A percentile compares a stretch with the other conserved stretches of the same genome.
These are phyloP conservation scores for Fallopia convolvulus DNA, from an alignment of 148 eudicot genomes.

Conservation along the genomic window DNA sequence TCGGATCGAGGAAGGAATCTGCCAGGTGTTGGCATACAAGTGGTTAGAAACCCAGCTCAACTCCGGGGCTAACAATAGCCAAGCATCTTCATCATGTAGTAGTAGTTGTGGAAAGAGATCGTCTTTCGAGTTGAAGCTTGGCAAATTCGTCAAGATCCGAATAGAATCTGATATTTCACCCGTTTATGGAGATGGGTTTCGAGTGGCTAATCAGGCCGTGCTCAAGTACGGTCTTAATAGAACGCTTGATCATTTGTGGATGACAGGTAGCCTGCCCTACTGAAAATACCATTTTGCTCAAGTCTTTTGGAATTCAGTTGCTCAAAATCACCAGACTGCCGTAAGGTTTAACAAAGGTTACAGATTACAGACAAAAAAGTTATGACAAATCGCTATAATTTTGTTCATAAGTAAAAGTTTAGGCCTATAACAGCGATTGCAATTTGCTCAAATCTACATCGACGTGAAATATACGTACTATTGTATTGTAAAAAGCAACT, in stretches of 20 bases:
- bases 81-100: conserved; percentile 23
- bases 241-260: conserved; percentile 59
- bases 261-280: conserved; percentile 62
- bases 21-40: conserved; percentile 90
- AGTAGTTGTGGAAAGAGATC: conserved; percentile 30
- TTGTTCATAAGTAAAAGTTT: neutral
- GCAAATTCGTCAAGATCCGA: conserved; percentile 65
- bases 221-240: conserved; percentile 49
- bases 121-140: conserved; percentile 62
- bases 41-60: conserved; percentile 71
- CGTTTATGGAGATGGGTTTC: conserved; percentile 65
- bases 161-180: conserved; percentile 69
- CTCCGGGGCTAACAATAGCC: conserved; percentile 21
- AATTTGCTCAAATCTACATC: too few species aligned
- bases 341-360: too few species aligned
- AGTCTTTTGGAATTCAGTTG: too few species aligned
- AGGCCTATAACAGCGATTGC: neutral
- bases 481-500: too few species aligned
- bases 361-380: too few species aligned
- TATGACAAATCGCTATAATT: too few species aligned
- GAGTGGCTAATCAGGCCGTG: conserved; percentile 64
- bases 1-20: conserved; percentile 88
- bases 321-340: neutral
- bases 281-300: conserved; percentile 10
- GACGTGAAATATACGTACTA: too few species aligned